These are phyloP conservation scores for Claviceps sp. DNA, from an alignment of 2,329 filamentous ascomycete species.

Conservation along the genomic window DNA sequence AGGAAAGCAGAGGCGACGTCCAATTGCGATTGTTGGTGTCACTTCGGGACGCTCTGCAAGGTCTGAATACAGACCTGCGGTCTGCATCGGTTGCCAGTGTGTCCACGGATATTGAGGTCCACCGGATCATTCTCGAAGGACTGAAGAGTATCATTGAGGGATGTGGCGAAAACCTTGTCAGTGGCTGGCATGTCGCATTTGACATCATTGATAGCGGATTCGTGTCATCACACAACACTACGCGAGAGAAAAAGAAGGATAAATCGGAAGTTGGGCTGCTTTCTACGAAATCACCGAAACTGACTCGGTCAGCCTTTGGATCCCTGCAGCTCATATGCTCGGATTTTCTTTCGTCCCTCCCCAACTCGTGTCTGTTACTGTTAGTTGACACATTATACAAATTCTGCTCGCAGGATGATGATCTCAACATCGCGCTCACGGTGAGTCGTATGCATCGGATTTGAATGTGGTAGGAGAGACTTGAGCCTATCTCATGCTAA, in stretches of 20 bases:
- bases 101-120: constrained; percentile 62
- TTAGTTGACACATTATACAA: constrained; percentile 79
- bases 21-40: constrained; percentile 61
- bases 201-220: constrained; percentile 78
- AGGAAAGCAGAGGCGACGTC: constrained; percentile 42
- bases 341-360: constrained; percentile 70
- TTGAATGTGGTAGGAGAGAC: not conserved
- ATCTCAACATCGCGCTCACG: constrained; percentile 89
- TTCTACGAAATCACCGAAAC: constrained; percentile 50
- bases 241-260: constrained; percentile 18
- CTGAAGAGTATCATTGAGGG: constrained; percentile 75
- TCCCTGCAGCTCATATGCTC: constrained; percentile 89
- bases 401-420: constrained; percentile 80
- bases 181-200: constrained; percentile 78
- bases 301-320: constrained; percentile 77
- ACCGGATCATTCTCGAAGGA: constrained; percentile 66
- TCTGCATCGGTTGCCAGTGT: constrained; percentile 43
- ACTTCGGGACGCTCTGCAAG: constrained; percentile 43
- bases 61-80: constrained; percentile 39
- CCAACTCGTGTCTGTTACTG: constrained; percentile 56
- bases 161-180: constrained; percentile 69
- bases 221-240: constrained; percentile 25
- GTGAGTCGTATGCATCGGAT: constrained; percentile 29
- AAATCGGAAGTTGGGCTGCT: constrained; percentile 21
- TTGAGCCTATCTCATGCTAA: not conserved